Percentiles rank a stretch among this genome's conserved stretches.
Conservation (phyloP, 768 basidiomycete genomes). For the Lyophyllum decastes region DNA sequence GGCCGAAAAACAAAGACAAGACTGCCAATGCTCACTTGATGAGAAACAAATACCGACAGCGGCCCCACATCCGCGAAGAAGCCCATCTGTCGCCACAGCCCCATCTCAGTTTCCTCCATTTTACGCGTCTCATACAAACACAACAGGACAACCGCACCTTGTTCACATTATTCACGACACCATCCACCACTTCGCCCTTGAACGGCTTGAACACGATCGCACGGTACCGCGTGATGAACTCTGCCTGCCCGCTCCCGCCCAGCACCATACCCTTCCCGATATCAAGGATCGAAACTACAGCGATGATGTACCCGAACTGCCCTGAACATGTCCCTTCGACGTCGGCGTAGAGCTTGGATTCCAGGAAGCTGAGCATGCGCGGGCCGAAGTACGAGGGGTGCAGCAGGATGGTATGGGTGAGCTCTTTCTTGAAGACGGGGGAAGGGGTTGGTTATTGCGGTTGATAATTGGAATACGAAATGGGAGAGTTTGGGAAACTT, state of each 20-base stretch:
- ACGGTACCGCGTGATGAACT: conserved; percentile 91
- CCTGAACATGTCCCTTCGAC: conserved; percentile 98
- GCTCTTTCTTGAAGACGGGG: conserved; percentile 70
- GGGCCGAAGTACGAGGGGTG: conserved; percentile 99
- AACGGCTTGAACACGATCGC: conserved; percentile 99
- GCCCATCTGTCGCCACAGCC: conserved; percentile 74
- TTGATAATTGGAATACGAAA: neutral
- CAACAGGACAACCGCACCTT: conserved; percentile 62
- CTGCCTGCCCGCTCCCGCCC: conserved; percentile 90
- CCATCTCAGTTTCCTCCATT: no score
- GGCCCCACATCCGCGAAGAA: conserved; percentile 98
- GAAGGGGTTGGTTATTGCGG: neutral
- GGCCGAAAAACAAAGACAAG: neutral
- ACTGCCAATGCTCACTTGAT: conserved; percentile 64
- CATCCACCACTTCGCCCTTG: conserved; percentile 98
- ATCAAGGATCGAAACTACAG: conserved; percentile 86
- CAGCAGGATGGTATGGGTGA: conserved; percentile 95
- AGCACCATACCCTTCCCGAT: conserved; percentile 93
- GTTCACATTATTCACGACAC: conserved; percentile 92
- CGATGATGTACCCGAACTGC: conserved; percentile 92
- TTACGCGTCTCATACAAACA: neutral
- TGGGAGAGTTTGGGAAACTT: conserved; percentile 29
- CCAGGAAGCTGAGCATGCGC: conserved; percentile 90
- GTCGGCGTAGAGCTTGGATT: conserved; percentile 91
- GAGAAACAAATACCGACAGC: conserved; percentile 90